phyloP scores from a whole-genome alignment of 495 filamentous ascomycete genomes.

The Penicillium atrosanguineum region DNA sequence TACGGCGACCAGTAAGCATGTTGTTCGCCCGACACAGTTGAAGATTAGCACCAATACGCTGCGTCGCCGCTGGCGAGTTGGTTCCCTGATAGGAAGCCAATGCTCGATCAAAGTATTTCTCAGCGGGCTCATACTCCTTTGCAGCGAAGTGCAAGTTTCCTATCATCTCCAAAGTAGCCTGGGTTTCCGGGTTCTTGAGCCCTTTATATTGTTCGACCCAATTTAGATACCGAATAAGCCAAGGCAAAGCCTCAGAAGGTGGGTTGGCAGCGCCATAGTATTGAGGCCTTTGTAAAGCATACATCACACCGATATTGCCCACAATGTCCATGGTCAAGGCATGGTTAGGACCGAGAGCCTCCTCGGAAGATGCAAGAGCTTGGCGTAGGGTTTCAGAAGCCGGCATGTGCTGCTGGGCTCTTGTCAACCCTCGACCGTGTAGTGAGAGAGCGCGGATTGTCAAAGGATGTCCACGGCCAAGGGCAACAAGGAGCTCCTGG shows the following conservation, averaged over 20 bases:
- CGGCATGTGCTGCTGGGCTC: slow-evolving; percentile 17
- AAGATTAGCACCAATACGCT: slow-evolving; percentile 18
- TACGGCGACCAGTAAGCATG: slow-evolving; percentile 12
- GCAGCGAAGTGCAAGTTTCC: slow-evolving; percentile 25
- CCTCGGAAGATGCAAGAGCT: slow-evolving; percentile 33
- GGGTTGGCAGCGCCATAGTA: slow-evolving; percentile 3
- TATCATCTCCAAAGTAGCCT: slow-evolving; percentile 23
- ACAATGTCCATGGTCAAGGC: slow-evolving; percentile 31
- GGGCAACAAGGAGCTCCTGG: slow-evolving; percentile 19
- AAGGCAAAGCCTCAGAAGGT: slow-evolving; percentile 28
- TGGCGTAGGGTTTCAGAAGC: slow-evolving; percentile 36
- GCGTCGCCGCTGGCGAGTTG: slow-evolving; percentile 2
- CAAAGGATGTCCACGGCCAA: slow-evolving; percentile 25
- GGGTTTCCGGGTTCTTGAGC: slow-evolving; percentile 24
- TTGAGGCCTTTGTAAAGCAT: slow-evolving; percentile 18
- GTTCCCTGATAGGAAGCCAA: slow-evolving; percentile 13
- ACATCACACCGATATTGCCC: slow-evolving; percentile 34
- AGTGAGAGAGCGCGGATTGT: slow-evolving; percentile 30
- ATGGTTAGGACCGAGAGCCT: slow-evolving; percentile 29
- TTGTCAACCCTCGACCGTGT: slow-evolving; percentile 20
- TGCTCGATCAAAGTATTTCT: slow-evolving; percentile 31
- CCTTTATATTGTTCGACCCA: slow-evolving; percentile 30
- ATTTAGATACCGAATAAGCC: slow-evolving; percentile 30
- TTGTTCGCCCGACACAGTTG: slow-evolving; percentile 31
- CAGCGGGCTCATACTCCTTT: slow-evolving; percentile 26